Percentiles rank a stretch among this genome's conserved stretches.
These are phyloP conservation scores for Pyrenochaeta sp. DNA, from an alignment of 2,329 filamentous ascomycete genomes.

Conservation along the genomic window DNA sequence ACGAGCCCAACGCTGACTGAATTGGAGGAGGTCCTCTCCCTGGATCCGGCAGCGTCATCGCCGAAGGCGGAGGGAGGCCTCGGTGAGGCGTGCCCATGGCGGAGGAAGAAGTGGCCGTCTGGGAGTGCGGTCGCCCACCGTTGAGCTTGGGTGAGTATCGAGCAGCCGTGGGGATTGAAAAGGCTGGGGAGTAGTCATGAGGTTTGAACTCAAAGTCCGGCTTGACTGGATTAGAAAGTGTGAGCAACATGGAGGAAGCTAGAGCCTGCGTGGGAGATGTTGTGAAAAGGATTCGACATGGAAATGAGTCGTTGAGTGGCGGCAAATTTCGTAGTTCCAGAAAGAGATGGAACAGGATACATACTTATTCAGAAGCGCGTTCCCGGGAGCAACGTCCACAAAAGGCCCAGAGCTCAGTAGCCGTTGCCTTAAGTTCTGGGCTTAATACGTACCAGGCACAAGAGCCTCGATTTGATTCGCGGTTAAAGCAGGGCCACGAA, in stretches of 20 bases:
- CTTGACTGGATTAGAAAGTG: slow-evolving; percentile 58
- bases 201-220: slow-evolving; percentile 58
- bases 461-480: slow-evolving; percentile 45
- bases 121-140: slow-evolving; percentile 51
- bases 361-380: slow-evolving; percentile 49
- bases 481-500: slow-evolving; percentile 43
- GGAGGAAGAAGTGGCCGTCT: slow-evolving; percentile 53
- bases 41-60: slow-evolving; percentile 61
- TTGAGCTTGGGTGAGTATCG: slow-evolving; percentile 52
- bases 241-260: slow-evolving; percentile 58
- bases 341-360: slow-evolving; percentile 47
- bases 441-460: slow-evolving; percentile 46
- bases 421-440: slow-evolving; percentile 44
- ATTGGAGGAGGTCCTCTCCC: slow-evolving; percentile 49
- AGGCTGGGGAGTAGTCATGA: slow-evolving; percentile 59
- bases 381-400: slow-evolving; percentile 47
- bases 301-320: slow-evolving; percentile 42
- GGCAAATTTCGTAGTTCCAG: slow-evolving; percentile 39
- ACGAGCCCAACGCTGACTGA: slow-evolving; percentile 48
- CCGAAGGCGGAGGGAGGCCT: slow-evolving; percentile 62
- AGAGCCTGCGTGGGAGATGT: slow-evolving; percentile 24
- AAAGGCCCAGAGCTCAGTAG: slow-evolving; percentile 44
- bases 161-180: slow-evolving; percentile 49
- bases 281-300: slow-evolving; percentile 40
- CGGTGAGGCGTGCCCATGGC: slow-evolving; percentile 62